These are phyloP conservation scores for Phalaenopsis aphrodite DNA, from an alignment of 106 monocot genomes.

Conservation along the genomic window DNA sequence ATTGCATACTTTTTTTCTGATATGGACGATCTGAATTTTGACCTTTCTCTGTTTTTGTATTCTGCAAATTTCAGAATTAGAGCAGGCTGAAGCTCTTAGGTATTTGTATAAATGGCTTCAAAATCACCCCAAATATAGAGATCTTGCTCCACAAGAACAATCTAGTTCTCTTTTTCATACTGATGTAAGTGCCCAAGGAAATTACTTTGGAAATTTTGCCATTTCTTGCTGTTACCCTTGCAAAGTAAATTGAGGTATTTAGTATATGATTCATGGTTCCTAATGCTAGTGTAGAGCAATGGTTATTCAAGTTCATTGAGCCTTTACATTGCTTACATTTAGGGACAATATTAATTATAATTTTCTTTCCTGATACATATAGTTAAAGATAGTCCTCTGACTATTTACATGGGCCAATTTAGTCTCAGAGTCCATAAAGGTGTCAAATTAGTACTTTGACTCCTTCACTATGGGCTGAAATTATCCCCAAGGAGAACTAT, in stretches of 20 bases:
- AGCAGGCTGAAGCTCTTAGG: constrained; percentile 79
- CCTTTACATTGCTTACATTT: neutral
- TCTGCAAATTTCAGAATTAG: constrained; percentile 61
- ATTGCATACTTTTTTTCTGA: neutral
- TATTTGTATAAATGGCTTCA: constrained; percentile 89
- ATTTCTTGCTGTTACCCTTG: constrained; percentile 3
- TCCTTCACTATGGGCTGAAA: too few species aligned
- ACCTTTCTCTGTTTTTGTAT: neutral
- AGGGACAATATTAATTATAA: neutral
- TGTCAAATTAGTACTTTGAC: too few species aligned
- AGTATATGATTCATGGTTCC: neutral
- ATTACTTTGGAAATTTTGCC: neutral
- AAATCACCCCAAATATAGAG: constrained; percentile 92
- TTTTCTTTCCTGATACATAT: neutral
- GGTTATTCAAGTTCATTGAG: neutral
- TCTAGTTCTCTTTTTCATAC: constrained; percentile 60
- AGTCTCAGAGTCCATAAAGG: too few species aligned
- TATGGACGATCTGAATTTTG: neutral
- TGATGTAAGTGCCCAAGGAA: constrained; percentile 60
- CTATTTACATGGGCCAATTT: too few species aligned
- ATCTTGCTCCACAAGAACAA: constrained; percentile 42
- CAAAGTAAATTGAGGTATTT: neutral
- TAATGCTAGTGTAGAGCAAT: neutral
- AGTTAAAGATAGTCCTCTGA: too few species aligned
- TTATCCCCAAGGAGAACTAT: too few species aligned